phyloP scores from a whole-genome alignment of 75 land plant genomes.

The Picea glauca region DNA sequence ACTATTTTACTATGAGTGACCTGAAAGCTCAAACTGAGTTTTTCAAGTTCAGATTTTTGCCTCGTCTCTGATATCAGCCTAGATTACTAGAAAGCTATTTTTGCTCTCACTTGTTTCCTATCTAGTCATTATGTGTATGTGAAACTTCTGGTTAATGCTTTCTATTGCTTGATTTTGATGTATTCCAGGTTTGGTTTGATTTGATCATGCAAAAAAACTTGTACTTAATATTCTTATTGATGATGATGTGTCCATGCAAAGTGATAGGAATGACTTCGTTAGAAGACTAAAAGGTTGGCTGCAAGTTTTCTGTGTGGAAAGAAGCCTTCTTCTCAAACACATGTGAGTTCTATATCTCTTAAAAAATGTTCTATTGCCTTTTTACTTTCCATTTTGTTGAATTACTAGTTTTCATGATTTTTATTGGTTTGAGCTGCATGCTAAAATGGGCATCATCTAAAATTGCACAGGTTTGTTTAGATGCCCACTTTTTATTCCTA shows the following conservation, averaged over 20 bases:
- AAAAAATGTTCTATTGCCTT: not conserved
- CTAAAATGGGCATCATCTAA: not conserved
- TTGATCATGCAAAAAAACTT: not conserved
- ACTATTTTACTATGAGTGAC: too few relatives aligned
- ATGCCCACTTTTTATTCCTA: too few relatives aligned
- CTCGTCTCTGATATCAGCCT: not conserved
- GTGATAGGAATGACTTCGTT: constrained; percentile 6
- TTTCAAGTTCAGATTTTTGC: not conserved
- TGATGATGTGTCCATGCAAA: constrained; percentile 6
- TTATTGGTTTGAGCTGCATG: not conserved
- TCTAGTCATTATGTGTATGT: not conserved
- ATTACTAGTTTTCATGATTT: not conserved
- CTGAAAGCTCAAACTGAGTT: too few relatives aligned
- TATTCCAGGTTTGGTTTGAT: not conserved
- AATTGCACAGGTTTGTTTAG: not conserved
- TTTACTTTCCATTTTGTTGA: not conserved
- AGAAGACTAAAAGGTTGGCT: constrained; percentile 17
- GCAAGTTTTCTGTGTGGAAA: constrained; percentile 48
- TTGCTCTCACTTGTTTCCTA: not conserved
- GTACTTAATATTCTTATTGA: not conserved
- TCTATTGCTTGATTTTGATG: too few relatives aligned
- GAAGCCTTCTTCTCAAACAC: constrained; percentile 13
- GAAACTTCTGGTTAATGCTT: too few relatives aligned
- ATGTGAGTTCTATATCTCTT: not conserved
- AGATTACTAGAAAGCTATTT: not conserved